Evolutionary conservation across 345 rosid genomes (phyloP), one percentile per base, ranked within the genome.

Genomic region (Microcos paniculata): DNA sequence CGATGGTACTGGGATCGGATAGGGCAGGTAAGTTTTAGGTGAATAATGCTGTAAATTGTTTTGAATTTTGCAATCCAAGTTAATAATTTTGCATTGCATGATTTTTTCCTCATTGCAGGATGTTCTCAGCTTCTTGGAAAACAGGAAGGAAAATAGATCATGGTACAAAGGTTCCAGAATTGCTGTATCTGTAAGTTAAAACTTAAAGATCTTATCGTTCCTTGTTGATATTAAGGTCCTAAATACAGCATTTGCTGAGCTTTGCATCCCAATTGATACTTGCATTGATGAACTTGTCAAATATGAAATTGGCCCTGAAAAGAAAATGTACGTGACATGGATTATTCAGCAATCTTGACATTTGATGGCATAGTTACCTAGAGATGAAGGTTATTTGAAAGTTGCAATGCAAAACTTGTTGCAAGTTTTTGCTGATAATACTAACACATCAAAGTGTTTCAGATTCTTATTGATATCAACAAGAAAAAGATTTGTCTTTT

Each of bases 1-100:
- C 88, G 98, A 48, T 97, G 97, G 58, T 96, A 87, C 74, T 96
- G 99, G 99, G 99, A 96, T 75, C 91, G 91, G 56, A 92, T 92
- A 92, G 99, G 99, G 76, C 96, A 89, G 90, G 99, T 91, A 73
- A 82, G 76, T 55, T n/a, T 26, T 18, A 21, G 45, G 28, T 58
- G 62, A 66, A 52, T 76, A n/a, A 55, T 67, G 56, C 48, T n/a
- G 59, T 11, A 13, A n/a, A 46, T 18, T 23, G 46, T 28, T 59
- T 45, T 62, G 33, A 55, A 40, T 30, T 69, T 40, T 18, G 43
- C n/a, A 48, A 7, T 38, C 68, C 52, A 26, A 53, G 35, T 33
- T n/a, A 31, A 46, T 35, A 12, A 31, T 15, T 63, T 59, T 23
- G 26, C 19, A 19, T 49, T 4, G 23, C 16, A 8, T 35, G 63